Evolutionary conservation across 1,284 basidiomycete species (phyloP).

Genomic region (Ustilago cynodontis): DNA sequence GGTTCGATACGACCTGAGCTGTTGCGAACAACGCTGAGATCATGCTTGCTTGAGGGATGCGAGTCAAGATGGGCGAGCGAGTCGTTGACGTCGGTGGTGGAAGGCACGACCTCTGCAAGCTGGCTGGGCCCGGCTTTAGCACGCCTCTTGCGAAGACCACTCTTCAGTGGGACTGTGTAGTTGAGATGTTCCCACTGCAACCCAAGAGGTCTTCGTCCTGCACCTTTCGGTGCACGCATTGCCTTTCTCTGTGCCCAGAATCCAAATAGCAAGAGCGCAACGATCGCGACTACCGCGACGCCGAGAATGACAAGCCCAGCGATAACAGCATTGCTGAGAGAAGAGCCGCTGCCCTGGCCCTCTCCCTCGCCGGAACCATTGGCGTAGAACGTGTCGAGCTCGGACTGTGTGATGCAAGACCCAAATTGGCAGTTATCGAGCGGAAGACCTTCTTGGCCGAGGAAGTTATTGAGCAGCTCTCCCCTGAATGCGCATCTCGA

Average conservation of each 20-base stretch:
- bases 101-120: conserved; percentile 1
- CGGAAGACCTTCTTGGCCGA: conserved; percentile 53
- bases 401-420: conserved; percentile 50
- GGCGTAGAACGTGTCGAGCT: conserved; percentile 45
- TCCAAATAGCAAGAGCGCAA: conserved; percentile 35
- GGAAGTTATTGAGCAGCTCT: conserved; percentile 47
- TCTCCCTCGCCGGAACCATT: conserved; percentile 25
- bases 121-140: conserved; percentile 1
- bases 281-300: conserved; percentile 38
- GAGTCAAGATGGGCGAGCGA: conserved; percentile 20
- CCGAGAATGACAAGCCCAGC: conserved; percentile 56
- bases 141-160: conserved; percentile 11
- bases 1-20: conserved; percentile 50
- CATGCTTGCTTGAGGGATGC: neutral
- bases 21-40: conserved; percentile 22
- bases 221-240: conserved; percentile 20
- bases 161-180: conserved; percentile 30
- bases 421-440: conserved; percentile 52
- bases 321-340: conserved; percentile 52
- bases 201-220: conserved; percentile 38
- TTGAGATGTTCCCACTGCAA: conserved; percentile 52
- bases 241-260: conserved; percentile 41
- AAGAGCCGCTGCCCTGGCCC: conserved; percentile 5
- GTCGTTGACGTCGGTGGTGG: conserved; percentile 15
- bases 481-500: conserved; percentile 50